phyloP scores from a whole-genome alignment of 352 stramenopile species.

The Pythium grandisporangium region DNA sequence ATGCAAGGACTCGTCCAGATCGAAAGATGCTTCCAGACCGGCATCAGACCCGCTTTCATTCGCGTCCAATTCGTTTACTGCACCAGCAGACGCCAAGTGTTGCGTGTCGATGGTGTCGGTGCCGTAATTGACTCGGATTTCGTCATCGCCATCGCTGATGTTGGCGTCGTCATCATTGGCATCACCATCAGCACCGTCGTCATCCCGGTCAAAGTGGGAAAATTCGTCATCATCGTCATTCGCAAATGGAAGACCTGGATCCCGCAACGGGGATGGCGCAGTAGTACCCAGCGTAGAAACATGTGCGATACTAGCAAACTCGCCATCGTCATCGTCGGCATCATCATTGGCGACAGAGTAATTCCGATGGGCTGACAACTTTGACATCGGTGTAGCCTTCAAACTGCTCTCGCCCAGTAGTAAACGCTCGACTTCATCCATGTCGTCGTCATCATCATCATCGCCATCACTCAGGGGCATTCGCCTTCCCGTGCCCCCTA shows the following conservation, averaged over 20 bases:
- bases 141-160: too few species aligned
- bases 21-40: conserved; percentile 68
- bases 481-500: neutral
- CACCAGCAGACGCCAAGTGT: too few species aligned
- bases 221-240: conserved; percentile 13
- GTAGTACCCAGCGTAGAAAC: too few species aligned
- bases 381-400: neutral
- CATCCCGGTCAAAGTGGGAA: conserved; percentile 13
- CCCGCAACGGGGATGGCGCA: conserved; percentile 1
- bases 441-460: conserved; percentile 12
- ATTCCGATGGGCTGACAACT: neutral
- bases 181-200: conserved; percentile 1
- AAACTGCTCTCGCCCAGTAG: conserved; percentile 11
- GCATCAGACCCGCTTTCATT: conserved; percentile 21
- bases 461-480: conserved; percentile 6
- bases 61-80: too few species aligned
- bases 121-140: too few species aligned
- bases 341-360: too few species aligned
- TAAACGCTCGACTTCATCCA: conserved; percentile 16
- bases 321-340: conserved; percentile 8
- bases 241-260: neutral
- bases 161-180: too few species aligned
- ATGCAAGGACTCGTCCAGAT: conserved; percentile 64
- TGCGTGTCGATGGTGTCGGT: too few species aligned
- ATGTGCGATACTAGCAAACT: conserved; percentile 3